Evolutionary conservation across 2,329 filamentous ascomycete species (phyloP), one percentile per base, ranked within the genome.

Genomic region (Penicillium hesseltinei): DNA sequence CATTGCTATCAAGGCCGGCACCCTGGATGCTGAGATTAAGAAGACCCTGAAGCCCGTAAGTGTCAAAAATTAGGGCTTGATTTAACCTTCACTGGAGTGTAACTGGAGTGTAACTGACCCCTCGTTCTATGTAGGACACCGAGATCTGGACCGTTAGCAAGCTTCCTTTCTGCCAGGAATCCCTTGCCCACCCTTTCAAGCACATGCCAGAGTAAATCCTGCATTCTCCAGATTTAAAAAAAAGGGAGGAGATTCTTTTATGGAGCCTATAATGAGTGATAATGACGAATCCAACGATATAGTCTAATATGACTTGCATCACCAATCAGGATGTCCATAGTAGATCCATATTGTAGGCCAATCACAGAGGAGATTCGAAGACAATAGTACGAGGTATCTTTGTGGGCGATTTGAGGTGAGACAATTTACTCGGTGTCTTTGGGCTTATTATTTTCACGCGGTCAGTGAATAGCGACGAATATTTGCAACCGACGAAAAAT

Each of bases 91-190:
- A 25, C 3, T 40, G 4, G 29, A 27, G n/a, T 23, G 9, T 45
- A 17, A 25, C 3, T 40, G 4, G 29, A 27, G n/a, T 23, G 9
- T 45, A 17, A 44, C 49, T 59, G 35, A 53, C 43, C 4, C 49
- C 39, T 45, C 15, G 21, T 39, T 5, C 21, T 6, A 21, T 43
- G 17, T 59, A 75, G 73, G 69, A 86, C 66, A 86, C 84, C 64
- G 86, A 89, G 77, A 88, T 89, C 76, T 89, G 86, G 86, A 87
- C 85, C 49, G 82, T 79, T 62, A 73, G 83, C 77, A 89, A 89
- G 81, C 81, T 89, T 63, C 86, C 86, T 17, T 89, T 88, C 78
- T 87, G 86, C 78, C 79, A 84, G 78, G 86, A 89, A 79, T 75
- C 82, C 64, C 78, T 88, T 60, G 83, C 78, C 49, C 83, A 88